Conservation (phyloP, 2,329 filamentous ascomycete genomes). For the Ceratocystis cacaofunesta region DNA sequence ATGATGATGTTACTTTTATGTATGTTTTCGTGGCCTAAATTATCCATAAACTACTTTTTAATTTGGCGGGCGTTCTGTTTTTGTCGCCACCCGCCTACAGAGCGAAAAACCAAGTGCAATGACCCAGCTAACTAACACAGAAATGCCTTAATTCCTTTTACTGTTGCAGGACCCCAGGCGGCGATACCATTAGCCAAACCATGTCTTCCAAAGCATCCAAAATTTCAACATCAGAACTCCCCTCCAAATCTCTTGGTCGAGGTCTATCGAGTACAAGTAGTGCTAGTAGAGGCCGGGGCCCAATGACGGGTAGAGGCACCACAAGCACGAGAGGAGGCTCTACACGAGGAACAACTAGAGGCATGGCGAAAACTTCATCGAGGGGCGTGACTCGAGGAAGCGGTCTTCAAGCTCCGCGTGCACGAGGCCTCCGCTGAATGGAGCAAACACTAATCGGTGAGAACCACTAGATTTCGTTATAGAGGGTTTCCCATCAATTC, state of each 20-base stretch:
- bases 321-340: slow-evolving; percentile 7
- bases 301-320: slow-evolving; percentile 21
- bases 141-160: slow-evolving; percentile 18
- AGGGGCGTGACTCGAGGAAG: slow-evolving; percentile 28
- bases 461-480: neutral
- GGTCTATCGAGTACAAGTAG: slow-evolving; percentile 18
- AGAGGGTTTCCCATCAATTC: neutral
- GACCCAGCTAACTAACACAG: neutral
- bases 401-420: slow-evolving; percentile 33
- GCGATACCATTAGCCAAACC: slow-evolving; percentile 79
- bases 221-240: slow-evolving; percentile 28
- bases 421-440: slow-evolving; percentile 26
- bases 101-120: neutral
- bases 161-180: slow-evolving; percentile 63
- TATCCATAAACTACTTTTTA: neutral
- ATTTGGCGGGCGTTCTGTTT: slow-evolving; percentile 1
- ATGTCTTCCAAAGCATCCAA: slow-evolving; percentile 36
- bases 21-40: slow-evolving; percentile 27
- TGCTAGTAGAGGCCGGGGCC: slow-evolving; percentile 25
- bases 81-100: neutral
- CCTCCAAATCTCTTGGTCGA: slow-evolving; percentile 34
- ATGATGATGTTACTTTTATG: slow-evolving; percentile 75
- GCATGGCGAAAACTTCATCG: neutral
- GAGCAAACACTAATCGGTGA: neutral
- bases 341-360: slow-evolving; percentile 19